These are phyloP conservation scores for Trametes villosa DNA, from an alignment of 768 basidiomycete genomes.

Conservation along the genomic window DNA sequence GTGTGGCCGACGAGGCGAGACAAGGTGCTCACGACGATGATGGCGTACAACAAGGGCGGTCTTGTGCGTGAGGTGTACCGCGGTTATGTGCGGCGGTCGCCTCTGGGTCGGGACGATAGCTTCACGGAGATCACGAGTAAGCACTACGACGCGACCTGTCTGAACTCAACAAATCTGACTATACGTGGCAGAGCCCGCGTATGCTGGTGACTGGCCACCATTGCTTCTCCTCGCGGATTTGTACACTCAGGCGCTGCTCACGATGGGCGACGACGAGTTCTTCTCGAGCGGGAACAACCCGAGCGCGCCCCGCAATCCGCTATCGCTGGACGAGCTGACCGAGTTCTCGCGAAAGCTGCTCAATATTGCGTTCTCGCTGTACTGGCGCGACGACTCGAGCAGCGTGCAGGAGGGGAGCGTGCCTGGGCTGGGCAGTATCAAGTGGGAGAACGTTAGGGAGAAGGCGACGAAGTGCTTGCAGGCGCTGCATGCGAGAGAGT, in stretches of 20 bases:
- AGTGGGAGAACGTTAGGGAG: conserved; percentile 74
- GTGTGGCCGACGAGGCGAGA: conserved; percentile 66
- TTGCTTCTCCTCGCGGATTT: conserved; percentile 80
- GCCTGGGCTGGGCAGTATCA: conserved; percentile 44
- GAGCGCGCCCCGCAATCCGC: conserved; percentile 63
- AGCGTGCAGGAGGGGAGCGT: conserved; percentile 46
- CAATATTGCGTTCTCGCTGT: conserved; percentile 82
- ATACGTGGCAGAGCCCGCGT: conserved; percentile 44
- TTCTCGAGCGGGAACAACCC: conserved; percentile 54
- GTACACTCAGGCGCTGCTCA: conserved; percentile 82
- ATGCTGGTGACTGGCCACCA: conserved; percentile 60
- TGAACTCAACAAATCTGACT: not conserved
- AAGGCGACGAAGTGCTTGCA: conserved; percentile 78
- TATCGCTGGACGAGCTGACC: conserved; percentile 80
- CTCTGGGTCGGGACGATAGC: conserved; percentile 63
- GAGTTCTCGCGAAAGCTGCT: conserved; percentile 77
- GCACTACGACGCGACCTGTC: conserved; percentile 22
- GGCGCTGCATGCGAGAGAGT: conserved; percentile 90
- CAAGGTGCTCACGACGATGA: conserved; percentile 57
- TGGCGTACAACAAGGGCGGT: conserved; percentile 57
- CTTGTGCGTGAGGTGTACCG: conserved; percentile 79
- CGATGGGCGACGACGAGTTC: conserved; percentile 98
- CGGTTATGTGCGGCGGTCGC: conserved; percentile 60
- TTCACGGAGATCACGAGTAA: conserved; percentile 44
- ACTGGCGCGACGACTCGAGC: conserved; percentile 61